Evolutionary conservation across 148 eudicot genomes (phyloP), one percentile per base, ranked within the genome.

Genomic region (Fagopyrum esculentum): DNA sequence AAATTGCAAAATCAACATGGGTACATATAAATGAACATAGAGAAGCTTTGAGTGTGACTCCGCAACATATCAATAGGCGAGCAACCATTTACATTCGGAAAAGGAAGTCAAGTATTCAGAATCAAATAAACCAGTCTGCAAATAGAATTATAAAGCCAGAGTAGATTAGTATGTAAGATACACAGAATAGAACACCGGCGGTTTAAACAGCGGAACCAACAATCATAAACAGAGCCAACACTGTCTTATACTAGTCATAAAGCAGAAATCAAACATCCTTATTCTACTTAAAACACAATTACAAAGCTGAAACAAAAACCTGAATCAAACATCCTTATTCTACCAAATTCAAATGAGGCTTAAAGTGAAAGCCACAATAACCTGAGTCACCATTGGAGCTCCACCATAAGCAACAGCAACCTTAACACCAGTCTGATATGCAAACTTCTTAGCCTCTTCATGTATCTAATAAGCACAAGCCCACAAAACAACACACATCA

Each of bases 391-490:
- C 12, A 90, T 88, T 9, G 97, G 91, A 60, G 97, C 90, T 43
- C 97, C 97, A 75, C 97, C 97, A 83, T 92, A 92, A 9, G 89
- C 95, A 22, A 92, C 97, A 66, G 83, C 92, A 69, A 88, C 89
- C 82, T 83, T 92, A 3, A 90, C 89, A 52, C 91, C 91, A 81
- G 97, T 88, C 82, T 90, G 85, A 75, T 85, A 75, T 29, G 92
- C 82, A 82, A 92, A 92, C 81, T 92, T 92, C 80, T 79, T 92
- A 4, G 89, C 92, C 80, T 92, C 97, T 9, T 92, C 97, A 49
- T 85, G 85, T 51, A 88, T 92, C 97, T 90, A 76, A 35, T 43
- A 63, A 75, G 45, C 17, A 74, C 52, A 55, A 56, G 76, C 16
- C 70, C 79, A 54, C 19, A 44, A 19, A 71, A 68, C 74, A 11